phyloP scores from a whole-genome alignment of 176 grass and related monocot species.

The Bonia amplexicaulis region DNA sequence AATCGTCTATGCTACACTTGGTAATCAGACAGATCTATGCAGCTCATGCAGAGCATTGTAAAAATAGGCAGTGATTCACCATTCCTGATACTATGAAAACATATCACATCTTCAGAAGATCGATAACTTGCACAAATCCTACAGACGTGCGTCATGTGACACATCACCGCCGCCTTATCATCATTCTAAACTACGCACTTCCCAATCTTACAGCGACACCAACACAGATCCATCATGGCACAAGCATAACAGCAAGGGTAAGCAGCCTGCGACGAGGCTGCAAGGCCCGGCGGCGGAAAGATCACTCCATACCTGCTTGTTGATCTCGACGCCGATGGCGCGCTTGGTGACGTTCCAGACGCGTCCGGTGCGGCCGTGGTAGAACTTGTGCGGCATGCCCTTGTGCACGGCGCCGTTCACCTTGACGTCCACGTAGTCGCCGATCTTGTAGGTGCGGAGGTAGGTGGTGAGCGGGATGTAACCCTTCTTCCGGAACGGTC shows the following conservation, averaged over 20 bases:
- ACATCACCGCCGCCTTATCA: not conserved
- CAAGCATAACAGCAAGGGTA: too few relatives aligned
- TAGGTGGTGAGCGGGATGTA: slow-evolving; percentile 79
- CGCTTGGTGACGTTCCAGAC: slow-evolving; percentile 90
- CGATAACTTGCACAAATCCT: not conserved
- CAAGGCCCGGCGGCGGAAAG: too few relatives aligned
- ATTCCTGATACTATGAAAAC: not conserved
- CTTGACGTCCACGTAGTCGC: slow-evolving; percentile 70
- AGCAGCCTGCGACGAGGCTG: too few relatives aligned
- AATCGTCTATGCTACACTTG: not conserved
- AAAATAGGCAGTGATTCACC: too few relatives aligned
- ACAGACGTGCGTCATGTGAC: not conserved
- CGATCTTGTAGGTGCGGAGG: slow-evolving; percentile 74
- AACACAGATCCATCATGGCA: too few relatives aligned
- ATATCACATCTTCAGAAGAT: not conserved
- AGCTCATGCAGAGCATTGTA: not conserved
- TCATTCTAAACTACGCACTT: not conserved
- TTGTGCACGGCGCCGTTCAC: slow-evolving; percentile 85
- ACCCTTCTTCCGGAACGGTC: slow-evolving; percentile 73
- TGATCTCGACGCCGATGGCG: slow-evolving; percentile 77
- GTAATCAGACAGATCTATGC: not conserved
- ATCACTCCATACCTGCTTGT: slow-evolving; percentile 59
- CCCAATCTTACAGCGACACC: not conserved
- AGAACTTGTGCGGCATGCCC: slow-evolving; percentile 92
- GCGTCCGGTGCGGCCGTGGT: slow-evolving; percentile 70